Conservation (phyloP, 2,329 filamentous ascomycete genomes). For the Alternaria arbusti region DNA sequence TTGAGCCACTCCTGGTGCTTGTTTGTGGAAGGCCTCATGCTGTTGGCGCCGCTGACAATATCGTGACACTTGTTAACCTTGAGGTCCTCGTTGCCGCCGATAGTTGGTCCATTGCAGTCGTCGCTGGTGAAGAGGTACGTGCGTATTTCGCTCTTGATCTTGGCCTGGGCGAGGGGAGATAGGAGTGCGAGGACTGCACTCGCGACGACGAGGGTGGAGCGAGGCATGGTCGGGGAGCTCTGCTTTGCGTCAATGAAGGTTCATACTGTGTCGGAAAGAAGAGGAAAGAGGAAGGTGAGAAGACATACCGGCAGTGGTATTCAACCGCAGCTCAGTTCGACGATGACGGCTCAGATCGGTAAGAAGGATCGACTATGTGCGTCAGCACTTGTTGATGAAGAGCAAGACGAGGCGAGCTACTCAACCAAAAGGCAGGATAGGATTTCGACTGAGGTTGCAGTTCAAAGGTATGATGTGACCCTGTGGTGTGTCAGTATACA, state of each 20-base stretch:
- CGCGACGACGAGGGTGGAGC: constrained; percentile 13
- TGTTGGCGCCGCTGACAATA: constrained; percentile 14
- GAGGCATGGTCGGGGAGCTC: constrained; percentile 14
- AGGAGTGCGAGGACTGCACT: constrained; percentile 22
- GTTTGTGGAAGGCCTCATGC: constrained; percentile 22
- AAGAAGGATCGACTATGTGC: not conserved
- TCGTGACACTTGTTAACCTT: constrained; percentile 23
- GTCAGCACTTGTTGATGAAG: not conserved
- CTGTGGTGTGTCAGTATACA: not conserved
- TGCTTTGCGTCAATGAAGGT: not conserved
- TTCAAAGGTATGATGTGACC: not conserved
- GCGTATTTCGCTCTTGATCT: constrained; percentile 17
- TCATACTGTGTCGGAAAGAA: not conserved
- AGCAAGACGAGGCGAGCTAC: not conserved
- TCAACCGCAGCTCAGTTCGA: not conserved
- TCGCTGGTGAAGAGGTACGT: constrained; percentile 21
- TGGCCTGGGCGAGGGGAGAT: constrained; percentile 18
- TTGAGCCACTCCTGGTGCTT: constrained; percentile 10
- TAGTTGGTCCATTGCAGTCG: constrained; percentile 24
- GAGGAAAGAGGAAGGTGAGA: not conserved
- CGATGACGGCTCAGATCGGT: not conserved
- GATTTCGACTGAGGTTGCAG: not conserved
- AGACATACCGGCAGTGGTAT: not conserved
- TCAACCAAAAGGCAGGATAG: not conserved
- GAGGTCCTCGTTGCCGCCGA: constrained; percentile 24